A percentile compares a stretch with the other conserved stretches of the same genome.
Evolutionary conservation across 306 rosid species (phyloP).

Genomic region (Heteromeles arbutifolia): DNA sequence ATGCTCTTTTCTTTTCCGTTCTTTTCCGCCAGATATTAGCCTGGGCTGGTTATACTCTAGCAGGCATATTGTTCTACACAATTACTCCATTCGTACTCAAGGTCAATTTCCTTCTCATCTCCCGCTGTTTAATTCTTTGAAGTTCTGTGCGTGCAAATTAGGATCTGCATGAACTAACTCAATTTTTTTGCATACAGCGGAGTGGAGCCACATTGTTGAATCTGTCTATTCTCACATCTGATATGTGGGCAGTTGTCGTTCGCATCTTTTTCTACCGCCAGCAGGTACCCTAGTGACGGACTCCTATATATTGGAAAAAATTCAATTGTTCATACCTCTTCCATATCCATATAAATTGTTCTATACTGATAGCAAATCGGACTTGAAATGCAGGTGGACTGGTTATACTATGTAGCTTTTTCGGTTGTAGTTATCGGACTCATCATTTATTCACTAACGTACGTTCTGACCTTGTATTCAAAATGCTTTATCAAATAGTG

Average conservation of each 20-base stretch:
- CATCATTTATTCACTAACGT: slow-evolving; percentile 46
- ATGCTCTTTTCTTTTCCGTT: not conserved
- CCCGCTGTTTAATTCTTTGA: not conserved
- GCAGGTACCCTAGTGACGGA: slow-evolving; percentile 10
- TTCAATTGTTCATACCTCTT: not conserved
- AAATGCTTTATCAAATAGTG: not conserved
- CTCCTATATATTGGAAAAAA: not conserved
- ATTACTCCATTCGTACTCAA: slow-evolving; percentile 32
- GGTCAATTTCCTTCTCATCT: slow-evolving; percentile 13
- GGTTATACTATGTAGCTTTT: slow-evolving; percentile 57
- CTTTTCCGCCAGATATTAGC: slow-evolving; percentile 17
- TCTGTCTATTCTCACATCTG: slow-evolving; percentile 34
- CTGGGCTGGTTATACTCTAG: slow-evolving; percentile 20
- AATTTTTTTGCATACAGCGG: slow-evolving; percentile 7
- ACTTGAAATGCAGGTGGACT: slow-evolving; percentile 41
- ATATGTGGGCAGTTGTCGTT: slow-evolving; percentile 35
- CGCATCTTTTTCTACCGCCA: slow-evolving; percentile 29
- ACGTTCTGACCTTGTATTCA: slow-evolving; percentile 8
- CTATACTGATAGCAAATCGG: not conserved
- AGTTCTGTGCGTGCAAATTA: not conserved
- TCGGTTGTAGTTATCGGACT: slow-evolving; percentile 40
- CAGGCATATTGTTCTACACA: slow-evolving; percentile 33
- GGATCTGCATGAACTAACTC: not conserved
- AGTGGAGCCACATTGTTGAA: slow-evolving; percentile 38
- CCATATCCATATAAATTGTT: not conserved